Evolutionary conservation across 345 rosid genomes (phyloP).

Genomic region (Triadica sebifera): DNA sequence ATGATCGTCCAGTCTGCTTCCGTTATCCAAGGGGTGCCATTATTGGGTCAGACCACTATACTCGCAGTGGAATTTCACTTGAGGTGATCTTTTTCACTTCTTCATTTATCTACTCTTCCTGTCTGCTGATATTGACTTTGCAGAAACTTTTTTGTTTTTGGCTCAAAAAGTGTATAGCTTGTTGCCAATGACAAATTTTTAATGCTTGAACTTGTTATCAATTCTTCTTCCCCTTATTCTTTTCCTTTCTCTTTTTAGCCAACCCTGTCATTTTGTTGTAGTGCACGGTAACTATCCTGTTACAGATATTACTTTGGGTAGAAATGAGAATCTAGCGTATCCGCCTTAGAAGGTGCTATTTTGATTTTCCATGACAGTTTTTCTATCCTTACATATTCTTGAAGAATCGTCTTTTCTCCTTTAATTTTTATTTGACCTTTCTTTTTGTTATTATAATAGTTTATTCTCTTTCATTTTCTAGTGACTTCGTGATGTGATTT

Average conservation of each 20-base stretch:
- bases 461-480: neutral
- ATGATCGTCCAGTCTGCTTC: slow-evolving; percentile 84
- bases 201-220: neutral
- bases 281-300: no score
- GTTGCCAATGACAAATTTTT: neutral
- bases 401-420: no score
- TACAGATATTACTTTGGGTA: no score
- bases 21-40: slow-evolving; percentile 84
- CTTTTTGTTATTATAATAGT: no score
- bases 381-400: no score
- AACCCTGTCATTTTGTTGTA: no score
- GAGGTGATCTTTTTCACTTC: slow-evolving; percentile 48
- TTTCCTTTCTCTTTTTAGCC: neutral
- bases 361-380: no score
- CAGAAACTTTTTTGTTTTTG: neutral
- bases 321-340: no score
- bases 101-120: slow-evolving; percentile 7
- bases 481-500: neutral
- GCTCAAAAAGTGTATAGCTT: neutral
- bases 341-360: no score
- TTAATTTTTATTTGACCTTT: no score
- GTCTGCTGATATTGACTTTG: slow-evolving; percentile 6
- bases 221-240: neutral
- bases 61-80: slow-evolving; percentile 54
- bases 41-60: slow-evolving; percentile 43